A percentile compares a stretch with the other conserved stretches of the same genome.
Conservation (phyloP, 202 grass and related monocot species). For the Brachypodium distachyon region DNA sequence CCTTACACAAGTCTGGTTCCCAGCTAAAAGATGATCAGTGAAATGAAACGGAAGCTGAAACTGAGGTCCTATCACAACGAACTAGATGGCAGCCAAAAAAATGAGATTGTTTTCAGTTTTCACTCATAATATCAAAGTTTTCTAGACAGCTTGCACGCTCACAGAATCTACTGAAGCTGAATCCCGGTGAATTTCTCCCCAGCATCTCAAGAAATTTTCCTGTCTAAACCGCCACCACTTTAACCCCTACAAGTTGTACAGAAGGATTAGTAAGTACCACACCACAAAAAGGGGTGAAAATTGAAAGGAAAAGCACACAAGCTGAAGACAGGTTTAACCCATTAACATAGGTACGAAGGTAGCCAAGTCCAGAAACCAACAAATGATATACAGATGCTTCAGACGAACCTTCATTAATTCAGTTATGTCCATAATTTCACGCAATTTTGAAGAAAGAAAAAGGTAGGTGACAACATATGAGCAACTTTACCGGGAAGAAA, state of each 20-base stretch:
- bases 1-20: no score
- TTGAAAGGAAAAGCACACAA: background rate
- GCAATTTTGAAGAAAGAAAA: background rate
- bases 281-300: background rate
- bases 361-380: background rate
- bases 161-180: background rate
- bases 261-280: slow-evolving; percentile 14
- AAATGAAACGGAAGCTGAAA: no score
- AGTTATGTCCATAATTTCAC: background rate
- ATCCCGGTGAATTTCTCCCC: background rate
- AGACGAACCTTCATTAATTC: background rate
- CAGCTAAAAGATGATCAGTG: no score
- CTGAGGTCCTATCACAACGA: background rate
- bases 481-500: background rate
- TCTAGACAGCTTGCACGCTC: background rate
- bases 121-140: background rate
- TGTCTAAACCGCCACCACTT: background rate
- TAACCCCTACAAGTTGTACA: slow-evolving; percentile 34
- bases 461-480: no score
- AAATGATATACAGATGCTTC: background rate
- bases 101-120: background rate
- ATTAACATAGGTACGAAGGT: no score
- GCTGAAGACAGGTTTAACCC: background rate
- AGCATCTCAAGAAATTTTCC: background rate
- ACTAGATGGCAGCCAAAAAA: background rate